Conservation (phyloP, 768 basidiomycete genomes). For the Naganishia antarctica region DNA sequence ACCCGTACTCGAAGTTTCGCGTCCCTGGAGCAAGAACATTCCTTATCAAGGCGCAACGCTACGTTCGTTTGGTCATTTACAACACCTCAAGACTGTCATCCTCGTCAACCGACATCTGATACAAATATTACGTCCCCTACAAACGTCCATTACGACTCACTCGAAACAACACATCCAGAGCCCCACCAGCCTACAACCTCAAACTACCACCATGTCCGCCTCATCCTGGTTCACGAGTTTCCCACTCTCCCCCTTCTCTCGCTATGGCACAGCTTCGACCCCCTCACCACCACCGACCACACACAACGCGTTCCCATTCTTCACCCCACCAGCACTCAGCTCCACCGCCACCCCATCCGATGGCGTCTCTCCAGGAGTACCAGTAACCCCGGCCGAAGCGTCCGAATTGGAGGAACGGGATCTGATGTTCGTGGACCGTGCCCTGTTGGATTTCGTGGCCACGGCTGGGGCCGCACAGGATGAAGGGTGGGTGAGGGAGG, state of each 20-base stretch:
- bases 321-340: constrained; percentile 12
- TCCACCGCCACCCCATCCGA: background rate
- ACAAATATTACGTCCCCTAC: too few species aligned
- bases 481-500: background rate
- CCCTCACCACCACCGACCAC: background rate
- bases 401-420: constrained; percentile 11
- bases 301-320: constrained; percentile 10
- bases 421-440: background rate
- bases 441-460: constrained; percentile 16
- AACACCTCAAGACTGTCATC: too few species aligned
- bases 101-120: too few species aligned
- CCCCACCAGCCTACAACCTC: too few species aligned
- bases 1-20: too few species aligned
- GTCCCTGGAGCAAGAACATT: too few species aligned
- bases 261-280: constrained; percentile 9
- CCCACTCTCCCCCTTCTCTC: constrained; percentile 24
- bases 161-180: too few species aligned
- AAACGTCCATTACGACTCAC: too few species aligned
- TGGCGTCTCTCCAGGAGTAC: background rate
- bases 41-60: too few species aligned
- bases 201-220: constrained; percentile 13
- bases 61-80: too few species aligned
- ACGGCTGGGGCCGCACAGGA: background rate
- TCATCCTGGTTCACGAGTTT: constrained; percentile 16
- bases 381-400: constrained; percentile 3